Evolutionary conservation across 2,329 filamentous ascomycete genomes (phyloP), one percentile per base, ranked within the genome.

Genomic region (Macrophomina pseudophaseolina): DNA sequence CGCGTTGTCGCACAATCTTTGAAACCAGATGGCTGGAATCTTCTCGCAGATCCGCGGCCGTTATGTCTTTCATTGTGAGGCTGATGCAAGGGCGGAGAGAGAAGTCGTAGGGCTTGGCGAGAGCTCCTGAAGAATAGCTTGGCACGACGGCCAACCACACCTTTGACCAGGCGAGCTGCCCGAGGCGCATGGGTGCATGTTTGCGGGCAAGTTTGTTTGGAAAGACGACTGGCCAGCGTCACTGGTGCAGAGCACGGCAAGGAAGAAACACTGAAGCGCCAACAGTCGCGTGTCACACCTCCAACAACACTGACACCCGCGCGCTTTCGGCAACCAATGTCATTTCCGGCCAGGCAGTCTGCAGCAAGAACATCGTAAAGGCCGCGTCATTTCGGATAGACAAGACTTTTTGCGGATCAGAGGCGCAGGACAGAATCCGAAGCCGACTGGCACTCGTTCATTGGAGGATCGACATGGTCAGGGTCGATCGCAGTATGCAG

Each of bases 51-150:
- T 62, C 58, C n/a, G 28, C 58, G 44, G 44, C 58, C 58, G 58
- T 62, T 62, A 62, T 62, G 58, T 62, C 58, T 62, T 62, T 62
- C 58, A 62, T 62, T 62, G 44, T 65, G 63, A 65, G 63, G 63
- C 63, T 65, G 63, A 65, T 28, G 63, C 63, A 65, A 65, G 63
- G 63, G 63, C 52, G 63, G 63, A 65, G 49, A 56, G 51, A 33
- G 56, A 49, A 28, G 42, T 53, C 48, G 60, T 64, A 59, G 64
- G 52, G 64, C 64, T 66, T 66, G 64, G 64, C 64, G 44, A 64
- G 48, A 33, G 23, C 60, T 52, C 60, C 48, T 66, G 64, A 66
- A 66, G 64, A 66, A 66, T 56, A 51, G 42, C 64, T 66, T 66
- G 64, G 64, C 64, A 66, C 23, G 18, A 64, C 48, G 49, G 33